phyloP scores from a whole-genome alignment of 805 yeast genomes.

The Isabelozyma rhagii region DNA sequence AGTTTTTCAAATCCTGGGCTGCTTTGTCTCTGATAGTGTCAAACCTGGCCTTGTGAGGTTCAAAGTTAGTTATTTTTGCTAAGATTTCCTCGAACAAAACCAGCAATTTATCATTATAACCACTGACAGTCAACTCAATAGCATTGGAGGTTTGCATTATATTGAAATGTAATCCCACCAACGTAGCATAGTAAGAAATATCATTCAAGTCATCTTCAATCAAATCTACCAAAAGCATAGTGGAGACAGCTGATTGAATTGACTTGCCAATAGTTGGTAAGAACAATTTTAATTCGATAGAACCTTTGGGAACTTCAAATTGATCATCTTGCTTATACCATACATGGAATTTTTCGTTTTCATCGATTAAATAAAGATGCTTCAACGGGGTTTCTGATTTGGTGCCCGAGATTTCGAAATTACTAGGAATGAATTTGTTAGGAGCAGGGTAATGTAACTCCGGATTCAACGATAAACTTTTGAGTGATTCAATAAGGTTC shows the following conservation, averaged over 20 bases:
- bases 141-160: constrained; percentile 68
- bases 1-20: constrained; percentile 61
- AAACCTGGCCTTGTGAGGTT: constrained; percentile 57
- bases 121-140: constrained; percentile 61
- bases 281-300: constrained; percentile 60
- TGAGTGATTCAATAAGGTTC: constrained; percentile 32
- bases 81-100: constrained; percentile 61
- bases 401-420: constrained; percentile 59
- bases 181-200: constrained; percentile 74
- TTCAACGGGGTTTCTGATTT: constrained; percentile 33
- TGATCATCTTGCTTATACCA: constrained; percentile 93
- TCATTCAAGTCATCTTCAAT: constrained; percentile 75
- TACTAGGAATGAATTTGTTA: constrained; percentile 81
- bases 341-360: constrained; percentile 49
- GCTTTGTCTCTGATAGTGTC: constrained; percentile 62
- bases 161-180: constrained; percentile 69
- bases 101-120: constrained; percentile 80
- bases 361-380: constrained; percentile 61
- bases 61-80: constrained; percentile 48
- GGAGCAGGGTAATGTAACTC: constrained; percentile 60
- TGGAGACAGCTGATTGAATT: constrained; percentile 54
- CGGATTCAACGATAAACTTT: constrained; percentile 16
- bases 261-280: constrained; percentile 60
- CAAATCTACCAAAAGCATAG: constrained; percentile 65
- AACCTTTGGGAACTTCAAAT: constrained; percentile 84